Evolutionary conservation across 192 early-diverging fungal genomes (phyloP), one percentile per base, ranked within the genome.

Genomic region (Coemansia erecta): DNA sequence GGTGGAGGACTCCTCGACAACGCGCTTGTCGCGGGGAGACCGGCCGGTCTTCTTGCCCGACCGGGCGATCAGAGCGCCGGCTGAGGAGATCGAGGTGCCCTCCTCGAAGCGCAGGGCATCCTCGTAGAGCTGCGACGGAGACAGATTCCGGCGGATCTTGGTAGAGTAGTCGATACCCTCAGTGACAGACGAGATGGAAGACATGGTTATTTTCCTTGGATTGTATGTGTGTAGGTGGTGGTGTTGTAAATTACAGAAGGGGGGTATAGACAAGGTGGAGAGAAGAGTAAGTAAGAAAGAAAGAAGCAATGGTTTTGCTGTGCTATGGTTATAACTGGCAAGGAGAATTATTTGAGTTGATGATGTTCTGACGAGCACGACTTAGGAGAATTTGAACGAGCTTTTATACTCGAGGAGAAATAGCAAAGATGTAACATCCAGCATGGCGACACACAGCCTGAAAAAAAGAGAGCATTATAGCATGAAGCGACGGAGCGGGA

Each of bases 1-100:
- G n/a, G 93, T 90, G 21, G 84, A 73, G 8, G 84, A 71, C 73
- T 98, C 96, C 58, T 95, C 93, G 49, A 97, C 96, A 68, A 98
- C 90, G 70, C 96, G 92, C 87, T 98, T 98, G 85, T 98, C 96
- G 65, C 85, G 84, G 65, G 96, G 96, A 23, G 89, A 91, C 62
- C 96, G 90, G 42, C 96, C 90, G 31, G 85, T 96, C 86, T 98
- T 98, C 66, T 85, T 83, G 50, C 93, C 94, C 21, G 94, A 97
- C 67, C 84, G 85, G 28, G 94, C 89, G 58, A 91, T 89, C 44
- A 98, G 84, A 8, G 96, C 96, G 51, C 96, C 96, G 61, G 89
- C 70, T 23, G 92, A 89, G 50, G 96, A 95, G 66, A 98, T 83
- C 61, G 85, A 89, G 39, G 94, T 92, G 31, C 64, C 93, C 28